phyloP scores from a whole-genome alignment of 805 yeast species.

The Ogataea haglerorum region DNA sequence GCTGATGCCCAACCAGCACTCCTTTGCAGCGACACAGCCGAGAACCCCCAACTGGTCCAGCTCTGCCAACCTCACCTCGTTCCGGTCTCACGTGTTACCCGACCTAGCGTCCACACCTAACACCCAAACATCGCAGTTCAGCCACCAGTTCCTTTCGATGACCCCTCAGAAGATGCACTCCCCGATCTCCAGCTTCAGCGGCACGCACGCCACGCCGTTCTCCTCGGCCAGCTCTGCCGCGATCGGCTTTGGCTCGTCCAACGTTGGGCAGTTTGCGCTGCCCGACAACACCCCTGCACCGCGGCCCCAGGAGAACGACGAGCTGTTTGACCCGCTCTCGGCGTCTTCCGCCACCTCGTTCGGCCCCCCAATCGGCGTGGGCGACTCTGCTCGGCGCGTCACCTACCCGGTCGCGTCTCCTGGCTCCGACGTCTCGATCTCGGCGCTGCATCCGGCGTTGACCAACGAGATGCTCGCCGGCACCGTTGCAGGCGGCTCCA shows the following conservation, averaged over 20 bases:
- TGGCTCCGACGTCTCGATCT: constrained; percentile 16
- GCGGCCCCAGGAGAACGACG: constrained; percentile 9
- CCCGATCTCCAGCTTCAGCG: constrained; percentile 15
- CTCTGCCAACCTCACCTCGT: constrained; percentile 15
- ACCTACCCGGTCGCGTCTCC: constrained; percentile 26
- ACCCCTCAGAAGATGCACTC: constrained; percentile 21
- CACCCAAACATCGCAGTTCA: constrained; percentile 11
- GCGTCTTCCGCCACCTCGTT: constrained; percentile 12
- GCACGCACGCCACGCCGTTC: constrained; percentile 23
- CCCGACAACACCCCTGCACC: constrained; percentile 18
- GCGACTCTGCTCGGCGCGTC: constrained; percentile 43
- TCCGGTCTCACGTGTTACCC: constrained; percentile 19
- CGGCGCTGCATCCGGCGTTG: constrained; percentile 27
- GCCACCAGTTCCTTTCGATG: constrained; percentile 21
- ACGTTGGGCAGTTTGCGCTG: constrained; percentile 22
- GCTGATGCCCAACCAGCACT: constrained; percentile 13
- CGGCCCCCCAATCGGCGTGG: constrained; percentile 23
- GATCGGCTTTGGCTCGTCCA: constrained; percentile 15
- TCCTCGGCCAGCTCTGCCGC: constrained; percentile 13
- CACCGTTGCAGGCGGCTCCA: constrained; percentile 27
- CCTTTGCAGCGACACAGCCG: constrained; percentile 21
- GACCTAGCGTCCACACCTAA: constrained; percentile 25
- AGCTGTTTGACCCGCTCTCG: constrained; percentile 11
- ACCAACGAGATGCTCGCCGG: constrained; percentile 27
- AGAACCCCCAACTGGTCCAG: constrained; percentile 37